Evolutionary conservation across 1,139 yeast species (phyloP).

Genomic region (Suhomyces maxii): DNA sequence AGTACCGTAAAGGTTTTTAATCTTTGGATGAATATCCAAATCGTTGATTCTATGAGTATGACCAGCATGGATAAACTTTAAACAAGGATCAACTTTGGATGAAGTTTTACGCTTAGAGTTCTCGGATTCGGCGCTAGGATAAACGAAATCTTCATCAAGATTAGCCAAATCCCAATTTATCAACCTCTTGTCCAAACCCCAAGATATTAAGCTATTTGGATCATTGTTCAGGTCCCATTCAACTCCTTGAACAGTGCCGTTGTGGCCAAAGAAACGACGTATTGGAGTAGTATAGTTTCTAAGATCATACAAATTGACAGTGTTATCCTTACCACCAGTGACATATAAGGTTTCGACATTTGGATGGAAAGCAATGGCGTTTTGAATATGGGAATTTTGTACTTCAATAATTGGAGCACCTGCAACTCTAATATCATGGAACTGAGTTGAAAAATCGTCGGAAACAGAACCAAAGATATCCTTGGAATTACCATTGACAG

Average conservation of each 20-base stretch:
- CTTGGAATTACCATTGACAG: constrained; percentile 50
- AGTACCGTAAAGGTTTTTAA: constrained; percentile 42
- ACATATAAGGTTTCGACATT: constrained; percentile 45
- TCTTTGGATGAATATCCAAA: constrained; percentile 49
- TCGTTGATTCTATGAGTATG: constrained; percentile 56
- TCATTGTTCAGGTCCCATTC: constrained; percentile 39
- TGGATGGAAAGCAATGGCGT: constrained; percentile 52
- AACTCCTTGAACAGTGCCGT: constrained; percentile 40
- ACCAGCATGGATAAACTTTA: constrained; percentile 59
- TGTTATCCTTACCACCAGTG: constrained; percentile 56
- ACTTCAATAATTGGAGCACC: constrained; percentile 48
- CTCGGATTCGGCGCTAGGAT: constrained; percentile 31
- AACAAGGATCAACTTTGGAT: constrained; percentile 55
- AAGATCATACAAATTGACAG: constrained; percentile 51
- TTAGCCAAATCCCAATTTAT: constrained; percentile 51
- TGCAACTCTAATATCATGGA: constrained; percentile 61
- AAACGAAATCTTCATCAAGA: constrained; percentile 45
- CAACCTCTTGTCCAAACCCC: constrained; percentile 53
- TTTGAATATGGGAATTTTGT: constrained; percentile 46
- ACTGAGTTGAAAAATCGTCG: constrained; percentile 66
- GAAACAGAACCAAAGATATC: constrained; percentile 68
- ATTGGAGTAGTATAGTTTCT: constrained; percentile 49
- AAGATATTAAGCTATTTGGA: constrained; percentile 41
- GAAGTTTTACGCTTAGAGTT: constrained; percentile 26
- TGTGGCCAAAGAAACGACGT: constrained; percentile 52